Conservation (phyloP, 2,329 filamentous ascomycete genomes). For the Neonectria punicea region DNA sequence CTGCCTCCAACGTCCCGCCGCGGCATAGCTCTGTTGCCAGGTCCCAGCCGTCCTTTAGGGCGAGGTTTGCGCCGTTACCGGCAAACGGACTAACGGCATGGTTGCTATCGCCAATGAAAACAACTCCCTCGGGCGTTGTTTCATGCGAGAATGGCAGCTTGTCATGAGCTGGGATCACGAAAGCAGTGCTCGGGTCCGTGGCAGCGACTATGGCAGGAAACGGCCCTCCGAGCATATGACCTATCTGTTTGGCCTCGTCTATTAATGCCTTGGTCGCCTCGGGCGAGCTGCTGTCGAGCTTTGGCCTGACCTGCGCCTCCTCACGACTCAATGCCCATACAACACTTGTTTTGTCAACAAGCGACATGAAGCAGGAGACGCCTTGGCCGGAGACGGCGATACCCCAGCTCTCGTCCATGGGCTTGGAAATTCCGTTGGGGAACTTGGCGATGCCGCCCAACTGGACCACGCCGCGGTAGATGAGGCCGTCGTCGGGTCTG, state of each 20-base stretch:
- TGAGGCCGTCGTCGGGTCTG: constrained; percentile 48
- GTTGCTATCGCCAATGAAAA: constrained; percentile 59
- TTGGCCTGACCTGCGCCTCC: constrained; percentile 28
- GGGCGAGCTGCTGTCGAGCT: constrained; percentile 21
- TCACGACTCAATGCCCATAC: constrained; percentile 53
- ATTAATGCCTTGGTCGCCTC: constrained; percentile 40
- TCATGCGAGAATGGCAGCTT: constrained; percentile 54
- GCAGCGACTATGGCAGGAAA: constrained; percentile 50
- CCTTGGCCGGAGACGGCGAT: constrained; percentile 48
- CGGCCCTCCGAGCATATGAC: constrained; percentile 47
- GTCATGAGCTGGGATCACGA: constrained; percentile 53
- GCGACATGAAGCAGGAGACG: constrained; percentile 52
- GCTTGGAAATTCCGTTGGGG: constrained; percentile 43
- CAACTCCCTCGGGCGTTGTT: constrained; percentile 32
- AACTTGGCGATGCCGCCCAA: constrained; percentile 50
- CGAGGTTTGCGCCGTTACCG: constrained; percentile 57
- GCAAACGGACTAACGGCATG: constrained; percentile 58
- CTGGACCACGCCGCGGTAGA: constrained; percentile 49
- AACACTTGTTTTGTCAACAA: constrained; percentile 49
- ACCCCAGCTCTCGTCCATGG: constrained; percentile 49
- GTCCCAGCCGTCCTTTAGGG: constrained; percentile 55
- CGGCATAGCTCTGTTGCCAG: constrained; percentile 49
- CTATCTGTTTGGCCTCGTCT: constrained; percentile 44
- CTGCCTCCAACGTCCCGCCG: constrained; percentile 38
- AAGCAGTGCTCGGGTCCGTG: constrained; percentile 48